These are phyloP conservation scores for Pseudocercospora fijiensis DNA, from an alignment of 2,329 filamentous ascomycete species.

Conservation along the genomic window DNA sequence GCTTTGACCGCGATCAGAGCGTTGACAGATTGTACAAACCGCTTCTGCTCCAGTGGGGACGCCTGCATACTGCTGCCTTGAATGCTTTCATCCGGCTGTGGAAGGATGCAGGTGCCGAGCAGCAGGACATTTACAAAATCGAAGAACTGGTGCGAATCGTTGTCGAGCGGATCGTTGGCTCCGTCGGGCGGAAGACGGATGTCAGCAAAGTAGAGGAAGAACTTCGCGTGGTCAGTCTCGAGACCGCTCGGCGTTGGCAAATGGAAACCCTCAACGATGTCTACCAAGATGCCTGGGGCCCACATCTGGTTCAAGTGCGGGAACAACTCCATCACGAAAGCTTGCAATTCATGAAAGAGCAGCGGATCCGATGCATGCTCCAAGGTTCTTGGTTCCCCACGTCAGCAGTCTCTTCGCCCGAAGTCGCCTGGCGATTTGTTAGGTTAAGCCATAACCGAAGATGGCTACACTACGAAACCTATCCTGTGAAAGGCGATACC, in stretches of 20 bases:
- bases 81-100: slow-evolving; percentile 88
- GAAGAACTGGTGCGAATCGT: slow-evolving; percentile 87
- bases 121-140: slow-evolving; percentile 90
- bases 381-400: slow-evolving; percentile 84
- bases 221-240: slow-evolving; percentile 77
- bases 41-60: slow-evolving; percentile 86
- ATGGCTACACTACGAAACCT: slow-evolving; percentile 87
- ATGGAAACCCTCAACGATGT: slow-evolving; percentile 89
- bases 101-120: slow-evolving; percentile 82
- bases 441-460: slow-evolving; percentile 87
- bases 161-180: slow-evolving; percentile 83
- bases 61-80: slow-evolving; percentile 79
- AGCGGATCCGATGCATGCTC: slow-evolving; percentile 84
- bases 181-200: slow-evolving; percentile 76
- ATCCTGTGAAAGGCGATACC: slow-evolving; percentile 59
- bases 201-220: slow-evolving; percentile 87
- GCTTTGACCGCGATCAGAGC: slow-evolving; percentile 45
- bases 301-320: slow-evolving; percentile 82
- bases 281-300: slow-evolving; percentile 93
- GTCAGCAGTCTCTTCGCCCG: slow-evolving; percentile 36
- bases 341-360: slow-evolving; percentile 94
- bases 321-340: slow-evolving; percentile 90
- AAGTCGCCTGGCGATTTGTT: slow-evolving; percentile 69
- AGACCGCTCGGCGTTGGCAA: slow-evolving; percentile 76
- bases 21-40: slow-evolving; percentile 86